Conservation (phyloP, 441 rosid species). For the Brassica hybrid region DNA sequence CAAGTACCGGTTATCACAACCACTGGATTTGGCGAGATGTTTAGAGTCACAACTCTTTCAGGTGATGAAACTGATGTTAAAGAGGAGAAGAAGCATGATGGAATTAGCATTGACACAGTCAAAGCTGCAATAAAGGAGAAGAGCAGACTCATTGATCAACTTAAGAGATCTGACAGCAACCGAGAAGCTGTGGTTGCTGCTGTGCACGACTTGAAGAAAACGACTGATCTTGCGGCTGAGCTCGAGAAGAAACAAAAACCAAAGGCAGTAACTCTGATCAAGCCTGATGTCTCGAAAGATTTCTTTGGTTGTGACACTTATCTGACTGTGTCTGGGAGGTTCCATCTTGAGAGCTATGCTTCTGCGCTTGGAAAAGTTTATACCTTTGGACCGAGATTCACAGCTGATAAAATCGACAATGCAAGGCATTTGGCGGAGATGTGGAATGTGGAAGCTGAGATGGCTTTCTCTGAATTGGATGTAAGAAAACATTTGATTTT, state of each 20-base stretch:
- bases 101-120: conserved; percentile 55
- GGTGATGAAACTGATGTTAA: conserved; percentile 42
- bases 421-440: conserved; percentile 68
- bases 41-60: conserved; percentile 61
- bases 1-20: conserved; percentile 83
- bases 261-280: conserved; percentile 38
- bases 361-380: conserved; percentile 90
- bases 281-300: conserved; percentile 52
- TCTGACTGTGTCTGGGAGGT: conserved; percentile 74
- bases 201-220: conserved; percentile 68
- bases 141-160: conserved; percentile 58
- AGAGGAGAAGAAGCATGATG: conserved; percentile 46
- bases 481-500: conserved; percentile 44
- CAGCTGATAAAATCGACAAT: conserved; percentile 58
- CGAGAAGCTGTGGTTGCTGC: conserved; percentile 77
- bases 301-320: conserved; percentile 63
- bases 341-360: conserved; percentile 89
- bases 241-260: conserved; percentile 63
- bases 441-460: conserved; percentile 85
- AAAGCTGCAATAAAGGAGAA: conserved; percentile 76
- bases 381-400: conserved; percentile 81
- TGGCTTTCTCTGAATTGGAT: conserved; percentile 82
- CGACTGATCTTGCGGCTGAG: conserved; percentile 69
- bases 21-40: conserved; percentile 65
- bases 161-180: conserved; percentile 85